Evolutionary conservation across 2,329 filamentous ascomycete species (phyloP).

Genomic region (Colletotrichum plurivorum): DNA sequence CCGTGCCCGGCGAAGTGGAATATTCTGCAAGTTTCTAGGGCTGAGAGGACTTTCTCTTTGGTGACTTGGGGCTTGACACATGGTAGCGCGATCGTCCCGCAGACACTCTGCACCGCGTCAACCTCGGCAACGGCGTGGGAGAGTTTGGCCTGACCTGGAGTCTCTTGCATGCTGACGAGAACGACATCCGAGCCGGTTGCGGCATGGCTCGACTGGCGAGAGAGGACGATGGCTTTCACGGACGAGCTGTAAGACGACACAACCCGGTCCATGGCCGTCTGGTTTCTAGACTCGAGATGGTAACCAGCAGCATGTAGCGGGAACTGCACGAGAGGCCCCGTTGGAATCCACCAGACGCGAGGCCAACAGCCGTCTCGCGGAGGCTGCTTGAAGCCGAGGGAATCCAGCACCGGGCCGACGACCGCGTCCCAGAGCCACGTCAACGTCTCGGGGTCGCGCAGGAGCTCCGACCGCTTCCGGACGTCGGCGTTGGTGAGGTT

Average conservation of each 20-base stretch:
- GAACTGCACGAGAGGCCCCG: constrained; percentile 46
- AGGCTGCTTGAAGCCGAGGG: constrained; percentile 43
- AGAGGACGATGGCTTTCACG: neutral
- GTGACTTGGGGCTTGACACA: constrained; percentile 26
- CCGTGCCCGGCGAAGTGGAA: neutral
- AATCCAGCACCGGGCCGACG: constrained; percentile 45
- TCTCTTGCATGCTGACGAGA: constrained; percentile 48
- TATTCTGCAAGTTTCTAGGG: constrained; percentile 36
- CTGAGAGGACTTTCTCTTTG: constrained; percentile 43
- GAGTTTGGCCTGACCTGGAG: constrained; percentile 24
- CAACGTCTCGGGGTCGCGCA: constrained; percentile 34
- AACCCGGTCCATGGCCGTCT: neutral
- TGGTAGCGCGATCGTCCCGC: neutral
- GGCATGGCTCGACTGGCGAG: neutral
- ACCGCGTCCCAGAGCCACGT: constrained; percentile 51
- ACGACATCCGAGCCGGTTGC: constrained; percentile 26
- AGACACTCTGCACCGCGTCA: constrained; percentile 33
- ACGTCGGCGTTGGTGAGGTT: neutral
- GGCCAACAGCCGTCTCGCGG: constrained; percentile 40
- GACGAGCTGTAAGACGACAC: neutral
- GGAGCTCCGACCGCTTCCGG: constrained; percentile 41
- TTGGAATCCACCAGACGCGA: constrained; percentile 54
- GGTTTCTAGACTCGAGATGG: neutral
- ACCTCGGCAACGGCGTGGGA: constrained; percentile 43
- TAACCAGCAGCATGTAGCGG: constrained; percentile 54